Conservation (phyloP, 352 stramenopile genomes). For the Aphanomyces cochlioides region DNA sequence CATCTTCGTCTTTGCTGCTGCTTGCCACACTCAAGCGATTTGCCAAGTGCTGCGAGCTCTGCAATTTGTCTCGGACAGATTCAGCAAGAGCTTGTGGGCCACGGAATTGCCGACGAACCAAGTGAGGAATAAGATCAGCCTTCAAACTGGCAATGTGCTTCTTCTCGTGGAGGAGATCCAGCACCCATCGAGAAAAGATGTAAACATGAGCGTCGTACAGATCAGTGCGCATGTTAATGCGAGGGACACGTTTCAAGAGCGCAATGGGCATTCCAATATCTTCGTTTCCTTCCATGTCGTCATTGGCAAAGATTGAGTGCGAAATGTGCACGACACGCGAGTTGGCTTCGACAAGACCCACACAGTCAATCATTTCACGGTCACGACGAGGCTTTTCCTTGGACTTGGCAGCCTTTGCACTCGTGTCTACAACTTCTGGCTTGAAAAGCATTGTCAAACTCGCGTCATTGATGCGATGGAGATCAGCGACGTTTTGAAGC, state of each 20-base stretch:
- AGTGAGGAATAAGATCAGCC: slow-evolving; percentile 67
- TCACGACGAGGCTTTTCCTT: slow-evolving; percentile 64
- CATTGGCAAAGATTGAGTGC: slow-evolving; percentile 72
- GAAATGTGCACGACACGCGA: slow-evolving; percentile 65
- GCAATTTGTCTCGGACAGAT: slow-evolving; percentile 53
- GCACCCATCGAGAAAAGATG: slow-evolving; percentile 81
- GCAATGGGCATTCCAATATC: slow-evolving; percentile 74
- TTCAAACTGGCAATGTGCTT: slow-evolving; percentile 85
- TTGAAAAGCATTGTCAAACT: slow-evolving; percentile 82
- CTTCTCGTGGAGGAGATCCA: slow-evolving; percentile 73
- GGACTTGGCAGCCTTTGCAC: slow-evolving; percentile 39
- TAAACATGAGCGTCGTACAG: slow-evolving; percentile 82
- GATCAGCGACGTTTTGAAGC: slow-evolving; percentile 75
- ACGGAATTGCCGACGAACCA: slow-evolving; percentile 76
- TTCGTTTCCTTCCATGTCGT: slow-evolving; percentile 36
- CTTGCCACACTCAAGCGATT: slow-evolving; percentile 57
- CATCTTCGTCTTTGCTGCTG: slow-evolving; percentile 50
- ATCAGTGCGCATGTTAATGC: slow-evolving; percentile 73
- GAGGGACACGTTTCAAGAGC: slow-evolving; percentile 63
- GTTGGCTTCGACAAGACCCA: slow-evolving; percentile 62
- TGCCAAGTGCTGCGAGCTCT: slow-evolving; percentile 50
- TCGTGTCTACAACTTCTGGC: slow-evolving; percentile 39
- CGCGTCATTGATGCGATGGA: slow-evolving; percentile 77
- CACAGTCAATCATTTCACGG: slow-evolving; percentile 81
- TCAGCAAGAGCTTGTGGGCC: slow-evolving; percentile 52